Evolutionary conservation across 2,329 filamentous ascomycete genomes (phyloP).

Genomic region (Aspergillus fumigatus): DNA sequence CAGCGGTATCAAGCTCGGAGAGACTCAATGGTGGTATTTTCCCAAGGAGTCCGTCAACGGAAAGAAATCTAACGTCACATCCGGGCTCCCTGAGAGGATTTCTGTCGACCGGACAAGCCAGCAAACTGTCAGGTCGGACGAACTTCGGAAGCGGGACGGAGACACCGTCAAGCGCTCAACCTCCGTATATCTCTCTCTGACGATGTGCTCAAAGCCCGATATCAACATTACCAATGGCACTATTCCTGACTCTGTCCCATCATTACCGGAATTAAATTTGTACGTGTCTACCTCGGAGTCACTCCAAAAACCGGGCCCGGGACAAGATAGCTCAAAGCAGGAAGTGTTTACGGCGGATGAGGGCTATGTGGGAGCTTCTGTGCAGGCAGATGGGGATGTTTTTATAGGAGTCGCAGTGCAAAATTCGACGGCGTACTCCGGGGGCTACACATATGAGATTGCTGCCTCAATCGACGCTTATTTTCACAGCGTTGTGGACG

Average conservation of each 20-base stretch:
- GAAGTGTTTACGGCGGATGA: constrained; percentile 52
- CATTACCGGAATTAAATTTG: constrained; percentile 69
- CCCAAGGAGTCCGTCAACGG: constrained; percentile 52
- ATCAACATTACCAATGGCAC: constrained; percentile 43
- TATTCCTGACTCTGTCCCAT: constrained; percentile 26
- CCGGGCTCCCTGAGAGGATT: constrained; percentile 29
- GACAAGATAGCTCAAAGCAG: constrained; percentile 39
- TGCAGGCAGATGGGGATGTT: constrained; percentile 62
- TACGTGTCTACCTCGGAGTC: constrained; percentile 65
- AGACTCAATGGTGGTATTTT: constrained; percentile 62
- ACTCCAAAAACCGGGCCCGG: constrained; percentile 64
- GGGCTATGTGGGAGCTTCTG: constrained; percentile 64
- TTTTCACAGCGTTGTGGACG: constrained; percentile 60
- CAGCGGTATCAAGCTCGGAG: constrained; percentile 60
- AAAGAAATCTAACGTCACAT: constrained; percentile 31
- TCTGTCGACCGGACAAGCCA: constrained; percentile 20
- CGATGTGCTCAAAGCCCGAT: constrained; percentile 74
- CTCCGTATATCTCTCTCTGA: constrained; percentile 75
- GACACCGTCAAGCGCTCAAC: constrained; percentile 31
- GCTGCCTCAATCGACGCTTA: constrained; percentile 75
- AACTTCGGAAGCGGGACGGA: constrained; percentile 16
- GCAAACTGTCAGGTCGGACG: constrained; percentile 1
- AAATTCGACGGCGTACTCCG: constrained; percentile 57
- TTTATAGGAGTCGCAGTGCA: constrained; percentile 75
- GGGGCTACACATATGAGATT: constrained; percentile 73